Percentiles rank a stretch among this genome's conserved stretches.
These are phyloP conservation scores for Aspergillus neotritici DNA, from an alignment of 2,329 filamentous ascomycete species.

Conservation along the genomic window DNA sequence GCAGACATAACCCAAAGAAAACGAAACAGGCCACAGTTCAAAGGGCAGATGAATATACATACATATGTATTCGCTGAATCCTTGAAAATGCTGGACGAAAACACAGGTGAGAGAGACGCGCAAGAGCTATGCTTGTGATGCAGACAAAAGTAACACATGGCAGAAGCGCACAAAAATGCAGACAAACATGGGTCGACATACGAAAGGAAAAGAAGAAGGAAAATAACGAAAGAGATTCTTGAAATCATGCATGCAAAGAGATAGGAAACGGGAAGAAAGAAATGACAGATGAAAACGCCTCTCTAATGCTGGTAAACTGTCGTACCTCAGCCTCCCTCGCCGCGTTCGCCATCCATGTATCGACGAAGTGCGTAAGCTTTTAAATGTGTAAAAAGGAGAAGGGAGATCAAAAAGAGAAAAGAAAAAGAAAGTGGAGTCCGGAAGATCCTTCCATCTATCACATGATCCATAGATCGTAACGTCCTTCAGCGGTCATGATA, in stretches of 20 bases:
- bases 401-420: constrained; percentile 10
- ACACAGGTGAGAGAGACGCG: background rate
- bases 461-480: constrained; percentile 40
- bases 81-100: constrained; percentile 18
- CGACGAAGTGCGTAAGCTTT: background rate
- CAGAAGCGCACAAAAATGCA: constrained; percentile 46
- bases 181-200: background rate
- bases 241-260: constrained; percentile 15
- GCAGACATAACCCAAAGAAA: background rate
- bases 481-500: constrained; percentile 33
- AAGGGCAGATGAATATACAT: constrained; percentile 6
- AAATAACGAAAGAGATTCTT: constrained; percentile 6
- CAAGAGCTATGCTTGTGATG: constrained; percentile 6
- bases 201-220: constrained; percentile 6
- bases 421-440: constrained; percentile 8
- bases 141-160: constrained; percentile 48
- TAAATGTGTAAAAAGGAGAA: constrained; percentile 10
- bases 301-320: constrained; percentile 24
- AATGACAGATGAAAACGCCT: constrained; percentile 15
- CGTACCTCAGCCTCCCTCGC: constrained; percentile 15
- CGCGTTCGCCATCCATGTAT: constrained; percentile 3
- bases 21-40: background rate
- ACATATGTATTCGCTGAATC: constrained; percentile 16
- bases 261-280: constrained; percentile 8
- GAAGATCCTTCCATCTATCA: constrained; percentile 26